Percentiles rank a stretch among this genome's conserved stretches.
Evolutionary conservation across 176 grass and related monocot genomes (phyloP).

Genomic region (Lolium multiflorum): DNA sequence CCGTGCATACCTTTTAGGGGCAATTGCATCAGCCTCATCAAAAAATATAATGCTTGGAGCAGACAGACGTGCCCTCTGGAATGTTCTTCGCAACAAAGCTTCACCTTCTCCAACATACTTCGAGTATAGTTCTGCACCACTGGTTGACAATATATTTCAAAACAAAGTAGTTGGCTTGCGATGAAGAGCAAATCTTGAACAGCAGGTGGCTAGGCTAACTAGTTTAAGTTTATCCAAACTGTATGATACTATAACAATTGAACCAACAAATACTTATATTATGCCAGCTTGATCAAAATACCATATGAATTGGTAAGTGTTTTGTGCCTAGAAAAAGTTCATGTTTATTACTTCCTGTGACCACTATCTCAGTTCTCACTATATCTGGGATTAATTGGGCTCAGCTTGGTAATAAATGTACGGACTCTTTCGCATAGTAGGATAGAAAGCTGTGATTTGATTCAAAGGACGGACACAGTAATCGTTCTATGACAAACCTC

Average conservation of each 20-base stretch:
- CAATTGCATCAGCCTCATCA: constrained; percentile 82
- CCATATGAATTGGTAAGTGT: neutral
- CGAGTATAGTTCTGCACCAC: constrained; percentile 87
- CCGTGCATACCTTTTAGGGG: constrained; percentile 75
- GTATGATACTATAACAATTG: neutral
- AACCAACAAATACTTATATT: constrained; percentile 7
- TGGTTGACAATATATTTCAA: constrained; percentile 44
- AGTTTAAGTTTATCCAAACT: constrained; percentile 27
- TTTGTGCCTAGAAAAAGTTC: neutral
- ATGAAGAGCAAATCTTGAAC: constrained; percentile 18
- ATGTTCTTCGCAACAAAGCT: constrained; percentile 76
- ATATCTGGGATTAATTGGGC: constrained; percentile 12
- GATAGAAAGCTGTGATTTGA: constrained; percentile 5
- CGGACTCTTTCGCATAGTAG: neutral
- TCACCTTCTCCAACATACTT: constrained; percentile 99
- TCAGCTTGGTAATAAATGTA: neutral
- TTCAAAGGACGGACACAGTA: neutral
- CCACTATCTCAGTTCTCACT: neutral
- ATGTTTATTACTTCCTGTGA: constrained; percentile 9
- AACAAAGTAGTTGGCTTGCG: neutral
- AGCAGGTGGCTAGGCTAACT: neutral
- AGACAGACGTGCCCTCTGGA: constrained; percentile 83
- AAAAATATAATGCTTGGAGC: constrained; percentile 94
- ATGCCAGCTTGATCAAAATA: constrained; percentile 12
- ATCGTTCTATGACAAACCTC: constrained; percentile 51